A percentile compares a stretch with the other conserved stretches of the same genome.
Evolutionary conservation across 2,329 filamentous ascomycete species (phyloP).

Genomic region (Exophiala sp.): DNA sequence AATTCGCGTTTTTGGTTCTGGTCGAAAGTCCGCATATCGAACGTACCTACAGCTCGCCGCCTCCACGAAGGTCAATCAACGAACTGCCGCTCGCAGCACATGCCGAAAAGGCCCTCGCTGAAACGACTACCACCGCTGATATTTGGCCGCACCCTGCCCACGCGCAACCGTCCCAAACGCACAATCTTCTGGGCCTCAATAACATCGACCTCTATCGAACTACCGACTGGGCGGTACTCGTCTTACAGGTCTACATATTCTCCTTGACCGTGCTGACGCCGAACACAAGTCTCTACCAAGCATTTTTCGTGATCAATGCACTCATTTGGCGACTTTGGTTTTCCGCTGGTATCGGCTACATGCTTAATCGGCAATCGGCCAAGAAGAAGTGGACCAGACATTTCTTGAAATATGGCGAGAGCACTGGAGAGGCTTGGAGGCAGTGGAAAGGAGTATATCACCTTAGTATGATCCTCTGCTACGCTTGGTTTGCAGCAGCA

Average conservation of each 20-base stretch:
- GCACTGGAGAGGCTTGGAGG: conserved; percentile 84
- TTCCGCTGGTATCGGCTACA: conserved; percentile 77
- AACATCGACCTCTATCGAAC: conserved; percentile 88
- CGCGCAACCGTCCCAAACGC: conserved; percentile 63
- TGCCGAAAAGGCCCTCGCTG: conserved; percentile 36
- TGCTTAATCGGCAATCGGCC: conserved; percentile 81
- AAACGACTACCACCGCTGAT: conserved; percentile 31
- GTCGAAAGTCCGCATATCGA: conserved; percentile 98
- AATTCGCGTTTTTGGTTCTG: conserved; percentile 85
- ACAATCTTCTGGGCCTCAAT: conserved; percentile 75
- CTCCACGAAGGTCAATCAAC: conserved; percentile 51
- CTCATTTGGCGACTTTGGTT: conserved; percentile 87
- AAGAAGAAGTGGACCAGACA: conserved; percentile 95
- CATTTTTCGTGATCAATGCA: conserved; percentile 77
- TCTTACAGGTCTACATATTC: conserved; percentile 73
- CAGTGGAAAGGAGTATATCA: conserved; percentile 98
- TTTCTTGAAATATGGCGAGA: conserved; percentile 95
- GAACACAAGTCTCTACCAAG: conserved; percentile 69
- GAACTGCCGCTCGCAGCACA: conserved; percentile 34
- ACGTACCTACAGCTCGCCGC: conserved; percentile 90
- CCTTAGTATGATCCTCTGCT: conserved; percentile 85
- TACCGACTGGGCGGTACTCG: conserved; percentile 75
- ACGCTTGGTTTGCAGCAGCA: conserved; percentile 81
- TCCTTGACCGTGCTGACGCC: conserved; percentile 72
- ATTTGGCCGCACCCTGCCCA: conserved; percentile 28